Evolutionary conservation across 2,329 filamentous ascomycete species (phyloP).

Genomic region (Nemania abortiva): DNA sequence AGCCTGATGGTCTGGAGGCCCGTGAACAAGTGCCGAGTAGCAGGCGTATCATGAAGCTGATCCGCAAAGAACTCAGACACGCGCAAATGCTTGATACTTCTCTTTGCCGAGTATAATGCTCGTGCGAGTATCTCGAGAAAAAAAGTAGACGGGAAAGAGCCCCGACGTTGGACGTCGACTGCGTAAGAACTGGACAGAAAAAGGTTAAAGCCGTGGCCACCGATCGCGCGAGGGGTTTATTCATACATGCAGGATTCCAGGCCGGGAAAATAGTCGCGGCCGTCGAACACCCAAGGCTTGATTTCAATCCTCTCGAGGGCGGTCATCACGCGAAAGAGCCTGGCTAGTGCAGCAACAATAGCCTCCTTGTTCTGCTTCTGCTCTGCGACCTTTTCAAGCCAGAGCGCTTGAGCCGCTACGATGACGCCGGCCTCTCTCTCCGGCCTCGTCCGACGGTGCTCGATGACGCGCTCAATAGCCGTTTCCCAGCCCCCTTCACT

Average conservation of each 20-base stretch:
- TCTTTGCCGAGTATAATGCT: constrained; percentile 22
- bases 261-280: constrained; percentile 11
- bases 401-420: constrained; percentile 11
- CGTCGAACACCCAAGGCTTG: constrained; percentile 32
- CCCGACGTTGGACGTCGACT: constrained; percentile 22
- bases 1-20: constrained; percentile 32
- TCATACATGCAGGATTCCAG: constrained; percentile 31
- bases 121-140: constrained; percentile 25
- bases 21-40: constrained; percentile 34
- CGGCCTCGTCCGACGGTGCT: constrained; percentile 22
- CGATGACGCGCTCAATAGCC: constrained; percentile 12
- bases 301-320: constrained; percentile 24
- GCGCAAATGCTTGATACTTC: constrained; percentile 22
- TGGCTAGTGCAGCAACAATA: constrained; percentile 17
- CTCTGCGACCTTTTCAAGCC: constrained; percentile 19
- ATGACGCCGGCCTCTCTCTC: constrained; percentile 23
- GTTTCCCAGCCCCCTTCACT: constrained; percentile 20
- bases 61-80: constrained; percentile 26
- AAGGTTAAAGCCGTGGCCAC: not conserved
- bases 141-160: constrained; percentile 21
- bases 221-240: not conserved
- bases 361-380: constrained; percentile 26
- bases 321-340: constrained; percentile 27
- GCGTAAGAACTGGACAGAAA: constrained; percentile 23
- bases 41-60: constrained; percentile 25